A percentile compares a stretch with the other conserved stretches of the same genome.
These are phyloP conservation scores for Geotrichum citri-aurantii DNA, from an alignment of 1,139 yeast genomes.

Conservation along the genomic window DNA sequence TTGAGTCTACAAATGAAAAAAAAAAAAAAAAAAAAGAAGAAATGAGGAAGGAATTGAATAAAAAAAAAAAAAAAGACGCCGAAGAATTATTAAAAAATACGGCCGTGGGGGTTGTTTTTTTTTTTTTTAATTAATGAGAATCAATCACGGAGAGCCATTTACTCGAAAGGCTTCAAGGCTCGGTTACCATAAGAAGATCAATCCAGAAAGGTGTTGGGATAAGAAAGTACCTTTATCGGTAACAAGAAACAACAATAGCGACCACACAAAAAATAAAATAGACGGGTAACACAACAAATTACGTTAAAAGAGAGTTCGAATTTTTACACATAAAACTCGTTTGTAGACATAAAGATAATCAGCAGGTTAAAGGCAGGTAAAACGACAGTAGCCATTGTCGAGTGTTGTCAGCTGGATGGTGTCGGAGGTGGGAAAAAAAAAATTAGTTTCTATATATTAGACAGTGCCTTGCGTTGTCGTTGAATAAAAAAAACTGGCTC, in stretches of 20 bases:
- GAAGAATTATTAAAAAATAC: background rate
- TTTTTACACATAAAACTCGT: no score
- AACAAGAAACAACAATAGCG: background rate
- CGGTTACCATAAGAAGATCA: background rate
- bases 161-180: background rate
- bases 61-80: background rate
- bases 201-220: background rate
- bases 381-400: no score
- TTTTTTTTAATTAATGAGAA: background rate
- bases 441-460: no score
- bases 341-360: background rate
- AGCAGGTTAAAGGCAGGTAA: background rate
- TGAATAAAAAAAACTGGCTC: no score
- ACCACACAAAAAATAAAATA: background rate
- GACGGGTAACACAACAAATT: background rate
- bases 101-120: background rate
- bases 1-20: background rate
- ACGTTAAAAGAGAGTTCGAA: background rate
- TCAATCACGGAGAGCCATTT: background rate
- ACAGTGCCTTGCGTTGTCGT: no score
- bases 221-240: background rate
- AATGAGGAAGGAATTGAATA: background rate
- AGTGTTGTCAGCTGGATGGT: no score
- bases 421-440: no score
- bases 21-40: background rate